Evolutionary conservation across 2,329 filamentous ascomycete genomes (phyloP).

Genomic region (Fusarium newnesense): DNA sequence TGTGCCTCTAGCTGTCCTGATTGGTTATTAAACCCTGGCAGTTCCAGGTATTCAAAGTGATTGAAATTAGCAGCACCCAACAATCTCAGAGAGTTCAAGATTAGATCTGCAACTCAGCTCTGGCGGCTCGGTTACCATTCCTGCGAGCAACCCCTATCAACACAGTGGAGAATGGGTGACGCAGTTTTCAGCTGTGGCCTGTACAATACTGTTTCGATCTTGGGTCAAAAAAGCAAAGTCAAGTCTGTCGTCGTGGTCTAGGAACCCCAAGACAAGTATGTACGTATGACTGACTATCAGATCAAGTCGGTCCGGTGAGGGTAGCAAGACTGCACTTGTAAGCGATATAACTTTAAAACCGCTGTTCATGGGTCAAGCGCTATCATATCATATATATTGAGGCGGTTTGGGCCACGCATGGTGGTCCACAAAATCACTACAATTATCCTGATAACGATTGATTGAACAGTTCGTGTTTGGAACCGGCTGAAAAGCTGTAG

Average conservation of each 20-base stretch:
- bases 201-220: slow-evolving; percentile 17
- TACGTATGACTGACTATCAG: background rate
- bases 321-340: background rate
- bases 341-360: background rate
- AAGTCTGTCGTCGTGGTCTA: slow-evolving; percentile 13
- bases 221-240: slow-evolving; percentile 22
- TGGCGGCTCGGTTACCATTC: slow-evolving; percentile 37
- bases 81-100: slow-evolving; percentile 17
- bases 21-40: slow-evolving; percentile 14
- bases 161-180: slow-evolving; percentile 9
- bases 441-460: background rate
- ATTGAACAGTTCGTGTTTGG: background rate
- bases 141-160: slow-evolving; percentile 23
- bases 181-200: slow-evolving; percentile 32
- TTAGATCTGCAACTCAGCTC: slow-evolving; percentile 37
- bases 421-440: slow-evolving; percentile 1
- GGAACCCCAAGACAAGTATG: slow-evolving; percentile 4
- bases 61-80: background rate
- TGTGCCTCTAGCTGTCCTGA: background rate
- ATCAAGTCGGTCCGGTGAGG: background rate
- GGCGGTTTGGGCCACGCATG: background rate
- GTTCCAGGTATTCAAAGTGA: background rate
- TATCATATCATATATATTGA: background rate
- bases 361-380: background rate
- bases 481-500: slow-evolving; percentile 12